These are phyloP conservation scores for Emmonsia crescens DNA, from an alignment of 2,329 filamentous ascomycete species.

Conservation along the genomic window DNA sequence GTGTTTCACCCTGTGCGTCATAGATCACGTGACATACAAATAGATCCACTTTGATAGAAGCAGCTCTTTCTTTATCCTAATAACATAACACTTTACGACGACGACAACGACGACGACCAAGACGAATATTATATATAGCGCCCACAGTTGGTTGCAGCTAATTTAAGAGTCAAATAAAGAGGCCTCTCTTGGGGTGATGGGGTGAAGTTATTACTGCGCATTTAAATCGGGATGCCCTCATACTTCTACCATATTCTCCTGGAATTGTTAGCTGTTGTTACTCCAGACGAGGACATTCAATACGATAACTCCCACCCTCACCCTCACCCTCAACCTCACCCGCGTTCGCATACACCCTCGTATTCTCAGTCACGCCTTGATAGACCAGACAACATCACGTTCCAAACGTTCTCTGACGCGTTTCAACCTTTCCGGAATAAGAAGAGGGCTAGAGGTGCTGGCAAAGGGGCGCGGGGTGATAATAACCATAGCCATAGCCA, in stretches of 20 bases:
- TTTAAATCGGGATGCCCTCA: slow-evolving; percentile 42
- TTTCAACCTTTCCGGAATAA: neutral
- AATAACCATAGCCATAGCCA: neutral
- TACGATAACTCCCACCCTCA: neutral
- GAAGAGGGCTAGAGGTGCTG: neutral
- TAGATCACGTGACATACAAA: neutral
- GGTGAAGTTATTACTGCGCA: neutral
- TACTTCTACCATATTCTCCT: slow-evolving; percentile 55
- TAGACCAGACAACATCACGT: neutral
- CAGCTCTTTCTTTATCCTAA: no score
- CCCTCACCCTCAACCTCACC: neutral
- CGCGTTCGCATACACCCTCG: neutral
- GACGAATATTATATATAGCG: no score
- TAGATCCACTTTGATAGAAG: no score
- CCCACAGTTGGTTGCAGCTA: no score
- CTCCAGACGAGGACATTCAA: neutral
- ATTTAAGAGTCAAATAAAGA: neutral
- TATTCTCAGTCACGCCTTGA: neutral
- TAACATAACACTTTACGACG: no score
- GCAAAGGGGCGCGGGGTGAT: neutral
- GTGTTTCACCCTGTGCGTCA: neutral
- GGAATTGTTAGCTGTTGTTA: slow-evolving; percentile 41
- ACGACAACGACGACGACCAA: no score
- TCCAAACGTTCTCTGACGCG: neutral
- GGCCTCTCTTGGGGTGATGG: neutral